These are phyloP conservation scores for Viola odorata DNA, from an alignment of 345 rosid species.

Conservation along the genomic window DNA sequence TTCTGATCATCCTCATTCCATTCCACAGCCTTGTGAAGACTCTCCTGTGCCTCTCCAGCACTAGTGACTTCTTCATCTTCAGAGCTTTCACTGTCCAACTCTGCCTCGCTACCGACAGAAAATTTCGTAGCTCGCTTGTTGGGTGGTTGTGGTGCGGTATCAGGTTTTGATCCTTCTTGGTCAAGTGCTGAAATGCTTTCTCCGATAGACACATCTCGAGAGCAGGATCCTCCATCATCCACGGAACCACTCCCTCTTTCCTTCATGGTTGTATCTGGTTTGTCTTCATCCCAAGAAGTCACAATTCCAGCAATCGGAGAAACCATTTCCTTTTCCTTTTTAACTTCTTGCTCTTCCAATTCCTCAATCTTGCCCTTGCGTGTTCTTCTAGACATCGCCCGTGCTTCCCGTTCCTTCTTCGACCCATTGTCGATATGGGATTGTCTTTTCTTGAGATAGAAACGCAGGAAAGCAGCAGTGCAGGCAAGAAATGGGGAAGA, in stretches of 20 bases:
- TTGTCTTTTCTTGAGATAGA: slow-evolving; percentile 16
- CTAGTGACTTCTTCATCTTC: slow-evolving; percentile 30
- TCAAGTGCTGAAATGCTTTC: slow-evolving; percentile 15
- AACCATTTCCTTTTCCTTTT: not conserved
- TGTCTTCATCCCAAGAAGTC: slow-evolving; percentile 18
- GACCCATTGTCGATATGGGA: slow-evolving; percentile 1
- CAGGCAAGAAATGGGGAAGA: slow-evolving; percentile 42
- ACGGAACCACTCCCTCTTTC: slow-evolving; percentile 4
- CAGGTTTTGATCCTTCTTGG: slow-evolving; percentile 5
- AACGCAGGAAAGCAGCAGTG: slow-evolving; percentile 25
- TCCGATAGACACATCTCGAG: slow-evolving; percentile 4
- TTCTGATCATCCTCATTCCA: slow-evolving; percentile 85
- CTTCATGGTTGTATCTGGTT: slow-evolving; percentile 8
- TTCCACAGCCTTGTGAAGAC: slow-evolving; percentile 40
- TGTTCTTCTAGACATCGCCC: slow-evolving; percentile 48
- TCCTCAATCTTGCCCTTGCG: slow-evolving; percentile 31
- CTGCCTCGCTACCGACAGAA: slow-evolving; percentile 23
- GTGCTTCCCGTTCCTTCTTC: slow-evolving; percentile 18
- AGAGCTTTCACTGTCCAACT: slow-evolving; percentile 33
- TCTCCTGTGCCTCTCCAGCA: slow-evolving; percentile 31
- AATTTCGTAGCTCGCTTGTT: slow-evolving; percentile 20
- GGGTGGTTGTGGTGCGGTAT: not conserved
- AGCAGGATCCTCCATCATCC: slow-evolving; percentile 13
- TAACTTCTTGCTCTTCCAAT: slow-evolving; percentile 26
- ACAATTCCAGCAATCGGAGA: slow-evolving; percentile 14